Percentiles rank a stretch among this genome's conserved stretches.
These are phyloP conservation scores for Aspergillus sclerotiicarbonarius DNA, from an alignment of 495 filamentous ascomycete species.

Conservation along the genomic window DNA sequence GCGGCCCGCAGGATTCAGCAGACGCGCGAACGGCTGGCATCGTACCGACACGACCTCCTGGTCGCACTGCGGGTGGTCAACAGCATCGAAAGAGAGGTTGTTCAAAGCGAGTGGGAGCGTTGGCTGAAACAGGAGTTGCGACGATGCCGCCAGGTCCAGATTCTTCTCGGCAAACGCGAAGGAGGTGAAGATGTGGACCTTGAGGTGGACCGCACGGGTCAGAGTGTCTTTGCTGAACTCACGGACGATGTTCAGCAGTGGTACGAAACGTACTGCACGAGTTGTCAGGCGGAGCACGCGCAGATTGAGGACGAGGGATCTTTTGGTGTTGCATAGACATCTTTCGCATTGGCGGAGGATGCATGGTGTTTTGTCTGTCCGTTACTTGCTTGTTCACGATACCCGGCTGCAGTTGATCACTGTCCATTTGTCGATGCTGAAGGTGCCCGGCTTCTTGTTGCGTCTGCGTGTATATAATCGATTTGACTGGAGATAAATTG, in stretches of 20 bases:
- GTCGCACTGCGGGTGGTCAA: slow-evolving; percentile 91
- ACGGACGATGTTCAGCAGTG: slow-evolving; percentile 56
- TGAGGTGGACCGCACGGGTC: slow-evolving; percentile 23
- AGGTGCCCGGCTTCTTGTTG: slow-evolving; percentile 1
- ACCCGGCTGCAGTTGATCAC: slow-evolving; percentile 28
- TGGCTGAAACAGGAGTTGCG: slow-evolving; percentile 74
- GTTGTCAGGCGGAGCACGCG: slow-evolving; percentile 62
- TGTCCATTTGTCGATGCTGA: slow-evolving; percentile 8
- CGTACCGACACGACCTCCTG: slow-evolving; percentile 86
- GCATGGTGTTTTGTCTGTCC: slow-evolving; percentile 6
- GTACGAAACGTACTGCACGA: slow-evolving; percentile 72
- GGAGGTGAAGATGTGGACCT: slow-evolving; percentile 25
- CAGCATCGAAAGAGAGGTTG: slow-evolving; percentile 77
- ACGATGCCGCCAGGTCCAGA: slow-evolving; percentile 63
- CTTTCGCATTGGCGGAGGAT: slow-evolving; percentile 5
- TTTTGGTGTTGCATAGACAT: slow-evolving; percentile 19
- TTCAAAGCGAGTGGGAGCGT: slow-evolving; percentile 84
- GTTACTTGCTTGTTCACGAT: slow-evolving; percentile 25
- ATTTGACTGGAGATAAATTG: neutral
- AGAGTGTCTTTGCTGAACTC: slow-evolving; percentile 37
- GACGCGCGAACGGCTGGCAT: slow-evolving; percentile 75
- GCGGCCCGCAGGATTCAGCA: slow-evolving; percentile 66
- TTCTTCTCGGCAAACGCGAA: slow-evolving; percentile 41
- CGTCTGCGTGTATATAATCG: neutral
- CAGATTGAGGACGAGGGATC: slow-evolving; percentile 19